phyloP scores from a whole-genome alignment of 495 filamentous ascomycete genomes.

The Aspergillus sclerotiicarbonarius region DNA sequence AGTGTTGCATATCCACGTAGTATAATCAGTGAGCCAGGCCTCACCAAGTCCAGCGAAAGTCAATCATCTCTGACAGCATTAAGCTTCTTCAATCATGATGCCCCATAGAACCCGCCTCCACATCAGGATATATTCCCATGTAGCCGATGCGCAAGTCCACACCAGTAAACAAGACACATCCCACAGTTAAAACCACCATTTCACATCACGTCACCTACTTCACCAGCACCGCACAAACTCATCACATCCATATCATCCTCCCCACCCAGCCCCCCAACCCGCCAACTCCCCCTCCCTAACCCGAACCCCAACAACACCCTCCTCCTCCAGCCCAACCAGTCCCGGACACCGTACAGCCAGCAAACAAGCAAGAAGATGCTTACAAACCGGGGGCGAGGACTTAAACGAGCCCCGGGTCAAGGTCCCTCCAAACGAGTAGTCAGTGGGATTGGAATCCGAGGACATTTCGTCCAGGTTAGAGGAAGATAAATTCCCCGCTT shows the following conservation, averaged over 20 bases:
- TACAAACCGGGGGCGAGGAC: slow-evolving; percentile 64
- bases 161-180: too few relatives aligned
- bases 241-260: slow-evolving; percentile 26
- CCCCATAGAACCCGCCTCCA: background rate
- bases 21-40: background rate
- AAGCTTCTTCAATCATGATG: background rate
- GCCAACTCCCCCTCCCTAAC: slow-evolving; percentile 75
- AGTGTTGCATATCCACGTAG: background rate
- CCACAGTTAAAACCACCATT: too few relatives aligned
- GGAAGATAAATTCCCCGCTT: background rate
- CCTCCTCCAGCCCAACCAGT: slow-evolving; percentile 43
- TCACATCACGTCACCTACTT: background rate
- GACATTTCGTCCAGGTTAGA: background rate
- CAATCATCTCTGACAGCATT: background rate
- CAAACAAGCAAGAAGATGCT: slow-evolving; percentile 84
- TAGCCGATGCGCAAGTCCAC: too few relatives aligned
- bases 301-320: slow-evolving; percentile 48
- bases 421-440: slow-evolving; percentile 53
- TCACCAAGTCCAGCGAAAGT: background rate
- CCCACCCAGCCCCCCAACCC: slow-evolving; percentile 71
- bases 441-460: too few relatives aligned
- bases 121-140: background rate
- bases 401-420: slow-evolving; percentile 32
- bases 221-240: too few relatives aligned
- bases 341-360: slow-evolving; percentile 64